Evolutionary conservation across 73 alveolate genomes (phyloP), one percentile per base, ranked within the genome.

Genomic region (Uronychia binucleata): DNA sequence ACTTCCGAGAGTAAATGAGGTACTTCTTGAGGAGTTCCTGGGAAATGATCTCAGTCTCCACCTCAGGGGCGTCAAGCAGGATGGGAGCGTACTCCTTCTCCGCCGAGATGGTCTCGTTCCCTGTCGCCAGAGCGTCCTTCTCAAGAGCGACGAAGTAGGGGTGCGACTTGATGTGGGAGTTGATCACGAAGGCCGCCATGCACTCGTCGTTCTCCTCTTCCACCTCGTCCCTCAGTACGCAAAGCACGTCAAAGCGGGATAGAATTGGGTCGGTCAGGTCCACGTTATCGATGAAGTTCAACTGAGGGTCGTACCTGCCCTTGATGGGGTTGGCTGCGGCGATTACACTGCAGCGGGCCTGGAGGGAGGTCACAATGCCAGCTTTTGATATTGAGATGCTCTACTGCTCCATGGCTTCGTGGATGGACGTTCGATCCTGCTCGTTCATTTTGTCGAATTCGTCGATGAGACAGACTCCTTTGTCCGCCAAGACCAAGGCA

Each of bases 341-440:
- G 31, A 99, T 98, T 31, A 99, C 99, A 32, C 98, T 90, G 89
- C 99, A 99, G 90, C 99, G 96, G 0, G 99, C 99, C 94, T 98
- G 98, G 80, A 98, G 93, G 1, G 99, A 93, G 57, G 99, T 97
- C 26, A 98, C 99, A 60, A 98, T 98, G n/a, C 99, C 99, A 11
- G 99, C 99, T 89, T 98, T 98, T 11, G 99, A 98, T 75, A 98
- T 97, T 11, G 99, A 98, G 60, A 98, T 98, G 86, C 98, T 86
- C 91, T 98, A 98, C 91, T 98, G 99, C 88, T 98, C 99, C 99
- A 98, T 98, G n/a, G 99, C 99, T 93, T 98, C 99, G 90, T 98
- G 99, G 34, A 98, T 97, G 76, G 99, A 97, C 28, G 99, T 97
- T 85, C 99, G 91, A 88, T 98, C 99, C 81, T 97, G 98, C 88